These are phyloP conservation scores for Ophiostoma tasmaniense DNA, from an alignment of 2,329 filamentous ascomycete species.

Conservation along the genomic window DNA sequence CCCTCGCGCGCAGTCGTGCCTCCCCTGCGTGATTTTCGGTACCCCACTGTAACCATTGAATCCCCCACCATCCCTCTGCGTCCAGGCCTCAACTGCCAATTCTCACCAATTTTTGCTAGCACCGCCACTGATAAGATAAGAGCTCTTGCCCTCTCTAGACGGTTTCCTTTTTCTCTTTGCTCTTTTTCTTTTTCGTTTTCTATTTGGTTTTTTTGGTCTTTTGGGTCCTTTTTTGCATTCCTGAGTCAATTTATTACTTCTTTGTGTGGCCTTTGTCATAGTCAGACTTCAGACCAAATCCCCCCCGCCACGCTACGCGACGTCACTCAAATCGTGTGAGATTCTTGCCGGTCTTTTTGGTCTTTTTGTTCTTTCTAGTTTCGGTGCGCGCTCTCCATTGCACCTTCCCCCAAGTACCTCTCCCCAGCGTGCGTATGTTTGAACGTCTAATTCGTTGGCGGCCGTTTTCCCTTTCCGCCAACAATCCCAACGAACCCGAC, in stretches of 20 bases:
- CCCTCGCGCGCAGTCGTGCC: conserved; percentile 19
- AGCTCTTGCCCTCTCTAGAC: conserved; percentile 1
- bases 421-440: neutral
- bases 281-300: neutral
- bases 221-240: neutral
- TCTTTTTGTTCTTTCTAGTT: neutral
- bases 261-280: neutral
- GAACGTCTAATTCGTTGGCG: conserved; percentile 7
- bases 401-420: neutral
- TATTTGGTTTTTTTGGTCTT: neutral
- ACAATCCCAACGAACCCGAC: neutral
- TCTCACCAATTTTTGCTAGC: neutral
- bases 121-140: conserved; percentile 28
- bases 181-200: neutral
- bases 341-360: neutral
- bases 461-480: conserved; percentile 5
- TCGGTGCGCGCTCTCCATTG: neutral
- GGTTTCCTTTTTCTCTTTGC: neutral
- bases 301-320: conserved; percentile 6
- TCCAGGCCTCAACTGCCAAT: neutral
- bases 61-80: conserved; percentile 11
- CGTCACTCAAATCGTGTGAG: conserved; percentile 8
- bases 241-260: neutral
- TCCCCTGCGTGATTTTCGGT: conserved; percentile 19
- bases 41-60: conserved; percentile 16